phyloP scores from a whole-genome alignment of 192 early-diverging fungal genomes.

The Backusella morwellensis region DNA sequence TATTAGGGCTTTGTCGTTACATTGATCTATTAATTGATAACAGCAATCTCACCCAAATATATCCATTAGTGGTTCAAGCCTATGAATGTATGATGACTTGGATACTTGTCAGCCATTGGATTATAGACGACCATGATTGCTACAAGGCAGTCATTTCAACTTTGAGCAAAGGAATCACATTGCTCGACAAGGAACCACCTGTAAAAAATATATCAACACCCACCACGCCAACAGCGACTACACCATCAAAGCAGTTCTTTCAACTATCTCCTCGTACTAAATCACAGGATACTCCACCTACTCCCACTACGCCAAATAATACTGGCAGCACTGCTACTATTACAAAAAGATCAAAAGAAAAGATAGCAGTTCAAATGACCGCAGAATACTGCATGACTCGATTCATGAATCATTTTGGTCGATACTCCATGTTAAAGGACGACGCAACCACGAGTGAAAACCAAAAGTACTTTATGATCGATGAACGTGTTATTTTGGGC shows the following conservation, averaged over 20 bases:
- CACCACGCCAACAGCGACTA: background rate
- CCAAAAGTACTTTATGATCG: slow-evolving; percentile 63
- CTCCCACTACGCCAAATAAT: background rate
- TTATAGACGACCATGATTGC: slow-evolving; percentile 67
- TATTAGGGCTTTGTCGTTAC: slow-evolving; percentile 67
- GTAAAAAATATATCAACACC: background rate
- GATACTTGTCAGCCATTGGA: slow-evolving; percentile 74
- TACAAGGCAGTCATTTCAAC: slow-evolving; percentile 62
- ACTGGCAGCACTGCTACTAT: background rate
- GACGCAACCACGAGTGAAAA: slow-evolving; percentile 24
- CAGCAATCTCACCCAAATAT: slow-evolving; percentile 46
- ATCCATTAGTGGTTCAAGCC: slow-evolving; percentile 60
- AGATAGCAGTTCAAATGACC: slow-evolving; percentile 62
- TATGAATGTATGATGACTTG: slow-evolving; percentile 77
- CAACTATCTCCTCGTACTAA: slow-evolving; percentile 16
- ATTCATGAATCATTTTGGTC: slow-evolving; percentile 66
- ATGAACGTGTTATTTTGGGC: slow-evolving; percentile 63
- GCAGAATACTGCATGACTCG: slow-evolving; percentile 71
- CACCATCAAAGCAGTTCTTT: slow-evolving; percentile 19
- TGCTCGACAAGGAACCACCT: slow-evolving; percentile 45
- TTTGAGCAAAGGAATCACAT: slow-evolving; percentile 64
- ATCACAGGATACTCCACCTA: background rate
- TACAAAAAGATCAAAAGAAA: slow-evolving; percentile 30
- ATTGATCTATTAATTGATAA: slow-evolving; percentile 62
- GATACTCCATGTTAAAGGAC: slow-evolving; percentile 33